Percentiles rank a stretch among this genome's conserved stretches.
phyloP scores from a whole-genome alignment of 108 stramenopile species.

The Aurantiochytrium sp. region DNA sequence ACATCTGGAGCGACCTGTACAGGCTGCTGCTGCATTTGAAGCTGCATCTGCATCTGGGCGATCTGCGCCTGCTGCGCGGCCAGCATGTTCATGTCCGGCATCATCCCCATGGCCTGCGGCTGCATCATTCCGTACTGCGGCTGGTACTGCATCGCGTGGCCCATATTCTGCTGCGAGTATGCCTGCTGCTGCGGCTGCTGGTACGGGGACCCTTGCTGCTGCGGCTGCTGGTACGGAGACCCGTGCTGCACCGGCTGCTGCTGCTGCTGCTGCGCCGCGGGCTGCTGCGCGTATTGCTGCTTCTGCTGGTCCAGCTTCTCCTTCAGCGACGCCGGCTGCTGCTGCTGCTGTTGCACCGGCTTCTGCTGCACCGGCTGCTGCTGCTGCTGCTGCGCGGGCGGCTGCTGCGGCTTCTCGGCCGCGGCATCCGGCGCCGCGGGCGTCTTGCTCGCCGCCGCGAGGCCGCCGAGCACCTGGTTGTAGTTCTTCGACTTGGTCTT shows the following conservation, averaged over 20 bases:
- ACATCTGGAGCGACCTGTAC: not conserved
- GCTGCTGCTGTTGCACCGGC: not conserved
- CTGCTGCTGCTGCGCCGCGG: not conserved
- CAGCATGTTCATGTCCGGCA: not conserved
- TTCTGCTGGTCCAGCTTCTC: too few species aligned
- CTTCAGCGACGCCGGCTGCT: too few species aligned
- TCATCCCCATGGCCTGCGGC: conserved; percentile 26
- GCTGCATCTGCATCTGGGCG: conserved; percentile 12
- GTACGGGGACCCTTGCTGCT: not conserved
- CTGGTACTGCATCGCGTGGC: not conserved
- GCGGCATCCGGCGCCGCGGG: not conserved
- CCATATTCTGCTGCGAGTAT: not conserved
- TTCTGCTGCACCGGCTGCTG: not conserved
- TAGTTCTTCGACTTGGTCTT: conserved; percentile 25
- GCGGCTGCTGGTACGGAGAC: conserved; percentile 16
- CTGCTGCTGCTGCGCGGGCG: not conserved
- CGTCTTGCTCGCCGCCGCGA: not conserved
- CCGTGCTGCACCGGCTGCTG: not conserved
- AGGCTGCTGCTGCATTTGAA: conserved; percentile 8
- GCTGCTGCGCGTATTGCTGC: not conserved
- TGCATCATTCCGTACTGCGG: not conserved
- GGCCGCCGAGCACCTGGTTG: not conserved
- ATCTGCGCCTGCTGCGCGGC: conserved; percentile 8
- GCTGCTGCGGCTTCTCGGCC: not conserved
- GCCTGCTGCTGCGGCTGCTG: not conserved